These are phyloP conservation scores for Colletotrichum aenigma DNA, from an alignment of 2,329 filamentous ascomycete species.

Conservation along the genomic window DNA sequence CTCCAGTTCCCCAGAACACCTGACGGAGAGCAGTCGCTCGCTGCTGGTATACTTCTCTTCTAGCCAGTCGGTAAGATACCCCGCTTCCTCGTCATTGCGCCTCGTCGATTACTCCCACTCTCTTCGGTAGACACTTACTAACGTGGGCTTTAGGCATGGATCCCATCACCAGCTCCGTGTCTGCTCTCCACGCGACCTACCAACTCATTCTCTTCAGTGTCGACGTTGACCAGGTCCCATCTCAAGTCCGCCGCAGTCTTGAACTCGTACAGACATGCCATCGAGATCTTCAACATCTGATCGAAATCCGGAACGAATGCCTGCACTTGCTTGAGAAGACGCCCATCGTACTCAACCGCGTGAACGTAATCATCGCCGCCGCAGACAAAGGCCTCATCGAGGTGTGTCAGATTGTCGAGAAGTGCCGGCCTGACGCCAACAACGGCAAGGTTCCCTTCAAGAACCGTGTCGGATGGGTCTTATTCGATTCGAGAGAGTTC, in stretches of 20 bases:
- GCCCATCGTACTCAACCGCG: constrained; percentile 28
- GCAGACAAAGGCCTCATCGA: constrained; percentile 30
- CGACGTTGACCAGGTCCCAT: constrained; percentile 28
- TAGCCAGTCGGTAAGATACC: background rate
- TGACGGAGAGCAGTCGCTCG: background rate
- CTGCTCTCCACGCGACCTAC: constrained; percentile 8
- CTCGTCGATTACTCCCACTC: background rate
- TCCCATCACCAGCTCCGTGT: background rate
- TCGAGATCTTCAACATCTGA: constrained; percentile 34
- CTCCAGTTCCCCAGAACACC: background rate
- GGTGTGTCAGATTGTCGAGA: constrained; percentile 32
- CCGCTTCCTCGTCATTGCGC: background rate
- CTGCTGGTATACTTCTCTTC: background rate
- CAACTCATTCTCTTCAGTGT: constrained; percentile 18
- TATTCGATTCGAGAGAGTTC: constrained; percentile 29
- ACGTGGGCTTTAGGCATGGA: background rate
- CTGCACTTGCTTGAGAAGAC: constrained; percentile 26
- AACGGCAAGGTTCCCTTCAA: constrained; percentile 23
- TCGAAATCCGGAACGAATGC: constrained; percentile 31
- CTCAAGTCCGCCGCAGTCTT: constrained; percentile 29
- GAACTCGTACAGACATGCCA: constrained; percentile 36
- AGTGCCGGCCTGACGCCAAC: constrained; percentile 26
- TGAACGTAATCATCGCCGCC: constrained; percentile 31
- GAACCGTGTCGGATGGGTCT: constrained; percentile 26
- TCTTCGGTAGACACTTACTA: background rate